phyloP scores from a whole-genome alignment of 768 basidiomycete genomes.

The Butyriboletus loyo region DNA sequence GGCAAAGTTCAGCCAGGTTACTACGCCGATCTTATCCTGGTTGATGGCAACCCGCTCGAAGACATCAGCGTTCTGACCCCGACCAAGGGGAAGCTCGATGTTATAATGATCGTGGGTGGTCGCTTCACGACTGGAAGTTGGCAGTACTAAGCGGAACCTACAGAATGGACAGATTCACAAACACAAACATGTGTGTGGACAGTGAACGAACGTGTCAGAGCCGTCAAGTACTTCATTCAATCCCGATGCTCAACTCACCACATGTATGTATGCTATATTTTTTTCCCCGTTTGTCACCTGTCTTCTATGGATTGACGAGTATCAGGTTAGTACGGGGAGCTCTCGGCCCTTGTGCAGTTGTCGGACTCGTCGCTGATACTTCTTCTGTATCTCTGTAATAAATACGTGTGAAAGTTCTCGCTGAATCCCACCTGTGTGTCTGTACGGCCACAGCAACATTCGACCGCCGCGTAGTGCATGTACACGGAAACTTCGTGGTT shows the following conservation, averaged over 20 bases:
- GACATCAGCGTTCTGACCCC: slow-evolving; percentile 33
- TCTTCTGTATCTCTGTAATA: background rate
- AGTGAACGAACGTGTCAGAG: background rate
- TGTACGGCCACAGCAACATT: background rate
- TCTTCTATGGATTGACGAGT: background rate
- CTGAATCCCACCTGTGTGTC: background rate
- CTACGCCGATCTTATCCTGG: slow-evolving; percentile 36
- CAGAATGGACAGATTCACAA: slow-evolving; percentile 31
- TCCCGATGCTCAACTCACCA: background rate
- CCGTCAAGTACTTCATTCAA: background rate
- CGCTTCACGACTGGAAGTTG: background rate
- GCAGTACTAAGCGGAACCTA: background rate
- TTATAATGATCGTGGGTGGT: slow-evolving; percentile 33
- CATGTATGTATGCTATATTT: background rate
- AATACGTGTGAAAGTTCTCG: background rate
- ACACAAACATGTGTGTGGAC: background rate
- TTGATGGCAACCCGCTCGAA: slow-evolving; percentile 36
- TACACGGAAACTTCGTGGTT: background rate
- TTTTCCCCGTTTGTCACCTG: background rate
- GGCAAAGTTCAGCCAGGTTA: slow-evolving; percentile 37
- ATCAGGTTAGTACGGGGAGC: background rate
- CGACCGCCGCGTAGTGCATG: background rate
- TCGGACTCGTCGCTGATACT: background rate
- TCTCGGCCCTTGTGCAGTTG: background rate
- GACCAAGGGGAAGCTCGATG: slow-evolving; percentile 30